Evolutionary conservation across 1,284 basidiomycete genomes (phyloP).

Genomic region (Ganoderma meredithae): DNA sequence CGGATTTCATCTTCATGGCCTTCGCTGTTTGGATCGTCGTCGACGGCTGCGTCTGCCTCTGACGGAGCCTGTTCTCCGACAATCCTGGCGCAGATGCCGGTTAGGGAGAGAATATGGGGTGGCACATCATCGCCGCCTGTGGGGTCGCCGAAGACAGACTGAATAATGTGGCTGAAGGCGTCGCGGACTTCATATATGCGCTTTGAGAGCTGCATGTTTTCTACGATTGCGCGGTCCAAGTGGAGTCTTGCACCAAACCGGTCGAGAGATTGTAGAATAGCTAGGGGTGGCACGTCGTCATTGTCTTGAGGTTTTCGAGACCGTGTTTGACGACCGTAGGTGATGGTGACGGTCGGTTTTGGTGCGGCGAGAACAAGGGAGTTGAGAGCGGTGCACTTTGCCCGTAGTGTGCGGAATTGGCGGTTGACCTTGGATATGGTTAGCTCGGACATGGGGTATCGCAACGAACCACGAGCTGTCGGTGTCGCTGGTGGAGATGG

Average conservation of each 20-base stretch:
- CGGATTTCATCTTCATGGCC: conserved; percentile 39
- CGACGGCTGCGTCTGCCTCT: conserved; percentile 40
- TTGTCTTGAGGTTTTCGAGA: conserved; percentile 14
- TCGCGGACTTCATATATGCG: conserved; percentile 60
- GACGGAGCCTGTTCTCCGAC: conserved; percentile 54
- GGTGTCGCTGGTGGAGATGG: neutral
- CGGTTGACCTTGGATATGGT: conserved; percentile 58
- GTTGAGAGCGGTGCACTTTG: conserved; percentile 54
- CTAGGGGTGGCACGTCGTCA: conserved; percentile 45
- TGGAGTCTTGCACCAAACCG: conserved; percentile 44
- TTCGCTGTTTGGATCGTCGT: conserved; percentile 38
- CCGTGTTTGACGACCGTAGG: conserved; percentile 33
- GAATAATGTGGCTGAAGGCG: conserved; percentile 58
- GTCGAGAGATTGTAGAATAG: conserved; percentile 48
- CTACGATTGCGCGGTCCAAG: conserved; percentile 45
- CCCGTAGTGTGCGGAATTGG: conserved; percentile 60
- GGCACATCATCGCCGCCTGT: neutral
- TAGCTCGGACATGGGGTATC: conserved; percentile 35
- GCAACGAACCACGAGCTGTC: neutral
- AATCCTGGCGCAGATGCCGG: conserved; percentile 55
- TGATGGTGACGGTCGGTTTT: conserved; percentile 33
- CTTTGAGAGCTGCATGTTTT: conserved; percentile 52
- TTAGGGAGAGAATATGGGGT: conserved; percentile 42
- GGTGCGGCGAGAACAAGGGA: conserved; percentile 33
- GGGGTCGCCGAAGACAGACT: conserved; percentile 39